A percentile compares a stretch with the other conserved stretches of the same genome.
These are phyloP conservation scores for Yarrowia alimentaria DNA, from an alignment of 805 yeast species.

Conservation along the genomic window DNA sequence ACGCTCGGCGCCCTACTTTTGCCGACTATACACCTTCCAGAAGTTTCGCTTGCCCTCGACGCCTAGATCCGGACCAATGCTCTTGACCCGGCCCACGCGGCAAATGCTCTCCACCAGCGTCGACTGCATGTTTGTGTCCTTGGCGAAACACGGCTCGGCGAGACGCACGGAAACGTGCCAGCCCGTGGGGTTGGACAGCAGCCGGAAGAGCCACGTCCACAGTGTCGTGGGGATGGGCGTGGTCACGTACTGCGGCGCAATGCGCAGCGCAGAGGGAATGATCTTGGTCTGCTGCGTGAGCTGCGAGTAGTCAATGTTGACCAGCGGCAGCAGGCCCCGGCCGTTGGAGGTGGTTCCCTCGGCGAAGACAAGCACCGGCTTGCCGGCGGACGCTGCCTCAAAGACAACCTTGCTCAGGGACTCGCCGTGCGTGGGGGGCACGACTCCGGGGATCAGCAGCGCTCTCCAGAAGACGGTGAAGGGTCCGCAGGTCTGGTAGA, in stretches of 20 bases:
- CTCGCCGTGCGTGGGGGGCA: conserved; percentile 20
- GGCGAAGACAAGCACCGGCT: conserved; percentile 54
- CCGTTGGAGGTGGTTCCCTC: conserved; percentile 91
- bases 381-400: conserved; percentile 6
- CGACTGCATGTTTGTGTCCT: conserved; percentile 28
- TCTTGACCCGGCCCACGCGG: conserved; percentile 48
- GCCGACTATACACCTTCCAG: conserved; percentile 31
- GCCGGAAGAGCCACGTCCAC: conserved; percentile 36
- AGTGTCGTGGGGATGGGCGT: conserved; percentile 41
- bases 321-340: conserved; percentile 64
- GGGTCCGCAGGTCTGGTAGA: conserved; percentile 29
- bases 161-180: conserved; percentile 36
- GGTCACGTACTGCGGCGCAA: conserved; percentile 38
- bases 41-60: conserved; percentile 48
- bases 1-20: too few species aligned
- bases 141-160: conserved; percentile 35
- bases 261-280: conserved; percentile 38
- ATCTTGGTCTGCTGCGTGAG: conserved; percentile 29
- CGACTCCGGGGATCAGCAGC: conserved; percentile 27
- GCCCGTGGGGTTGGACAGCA: conserved; percentile 32
- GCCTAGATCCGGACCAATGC: conserved; percentile 49
- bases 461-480: conserved; percentile 32
- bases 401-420: conserved; percentile 15
- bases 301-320: conserved; percentile 35
- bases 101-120: conserved; percentile 36